Evolutionary conservation across 2,329 filamentous ascomycete genomes (phyloP), one percentile per base, ranked within the genome.

Genomic region (Phyllosticta citriasiana): DNA sequence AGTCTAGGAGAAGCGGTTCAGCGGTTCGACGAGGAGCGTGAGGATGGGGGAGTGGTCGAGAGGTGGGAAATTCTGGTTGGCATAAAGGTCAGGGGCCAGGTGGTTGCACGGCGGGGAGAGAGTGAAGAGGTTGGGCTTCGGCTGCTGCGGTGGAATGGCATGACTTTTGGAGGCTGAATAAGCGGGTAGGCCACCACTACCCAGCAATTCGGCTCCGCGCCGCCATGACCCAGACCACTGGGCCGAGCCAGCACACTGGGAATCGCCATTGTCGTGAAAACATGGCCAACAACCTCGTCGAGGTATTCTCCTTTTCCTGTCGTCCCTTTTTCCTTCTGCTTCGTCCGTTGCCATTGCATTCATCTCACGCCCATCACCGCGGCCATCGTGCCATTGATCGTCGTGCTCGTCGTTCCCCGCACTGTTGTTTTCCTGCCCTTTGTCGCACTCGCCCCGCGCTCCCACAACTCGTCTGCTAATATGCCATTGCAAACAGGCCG

Each of bases 381-480:
- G 4, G 35, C 12, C 12, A 14, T 16, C 35, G 35, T 4, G 12
- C 35, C 35, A 40, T 40, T 47, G 40, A n/a, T n/a, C 40, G 14
- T n/a, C 14, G n/a, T 6, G 3, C 16, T 47, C 14, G n/a, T 47
- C 40, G 40, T 47, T 47, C 40, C 40, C 40, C 40, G 40, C 40
- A 47, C 40, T 47, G 40, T 47, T 47, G 40, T 16, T 19, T 16
- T n/a, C n/a, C 14, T n/a, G 40, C 40, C 40, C 40, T n/a, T n/a
- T 47, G 58, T 60, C 35, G 58, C 58, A 60, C 53, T n/a, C 40
- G 40, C 57, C 22, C 50, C 52, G 52, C 40, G 53, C 51, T 51
- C 25, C 58, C 35, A 47, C 35, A 47, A 56, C 55, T 51, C 53
- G 58, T 53, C 58, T 52, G 53, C 59, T 61, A 61, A 61, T n/a